A percentile compares a stretch with the other conserved stretches of the same genome.
phyloP scores from a whole-genome alignment of 352 stramenopile genomes.

The Globisporangium viniferum region DNA sequence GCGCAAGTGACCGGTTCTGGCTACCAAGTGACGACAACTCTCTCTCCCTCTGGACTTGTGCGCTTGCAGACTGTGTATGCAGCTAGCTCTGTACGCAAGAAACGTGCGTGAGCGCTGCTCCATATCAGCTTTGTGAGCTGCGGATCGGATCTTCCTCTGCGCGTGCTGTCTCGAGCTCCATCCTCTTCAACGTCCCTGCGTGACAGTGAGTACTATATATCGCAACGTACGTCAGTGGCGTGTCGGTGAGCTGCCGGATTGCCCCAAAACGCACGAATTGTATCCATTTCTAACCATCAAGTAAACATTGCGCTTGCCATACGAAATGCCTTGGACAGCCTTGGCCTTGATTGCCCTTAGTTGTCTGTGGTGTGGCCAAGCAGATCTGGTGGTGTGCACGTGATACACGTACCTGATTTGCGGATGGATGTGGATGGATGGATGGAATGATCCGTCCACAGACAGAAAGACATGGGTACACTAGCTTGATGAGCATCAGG shows the following conservation, averaged over 20 bases:
- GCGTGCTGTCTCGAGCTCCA: background rate
- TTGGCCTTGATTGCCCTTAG: background rate
- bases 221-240: background rate
- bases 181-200: background rate
- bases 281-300: background rate
- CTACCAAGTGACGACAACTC: background rate
- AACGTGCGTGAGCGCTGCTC: too few relatives aligned
- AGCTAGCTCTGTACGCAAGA: too few relatives aligned
- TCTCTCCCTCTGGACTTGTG: background rate
- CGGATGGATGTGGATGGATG: background rate
- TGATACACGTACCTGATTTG: background rate
- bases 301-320: background rate
- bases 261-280: background rate
- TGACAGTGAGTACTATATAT: background rate
- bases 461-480: constrained; percentile 1
- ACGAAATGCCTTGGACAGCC: background rate
- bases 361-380: background rate
- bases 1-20: constrained; percentile 5
- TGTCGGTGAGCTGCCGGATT: background rate
- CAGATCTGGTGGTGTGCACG: background rate
- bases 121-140: background rate
- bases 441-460: background rate
- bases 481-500: background rate
- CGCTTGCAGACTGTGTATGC: background rate
- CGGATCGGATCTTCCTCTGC: background rate